Conservation (phyloP, 164 flowering plant genomes). For the Kingdonia uniflora region DNA sequence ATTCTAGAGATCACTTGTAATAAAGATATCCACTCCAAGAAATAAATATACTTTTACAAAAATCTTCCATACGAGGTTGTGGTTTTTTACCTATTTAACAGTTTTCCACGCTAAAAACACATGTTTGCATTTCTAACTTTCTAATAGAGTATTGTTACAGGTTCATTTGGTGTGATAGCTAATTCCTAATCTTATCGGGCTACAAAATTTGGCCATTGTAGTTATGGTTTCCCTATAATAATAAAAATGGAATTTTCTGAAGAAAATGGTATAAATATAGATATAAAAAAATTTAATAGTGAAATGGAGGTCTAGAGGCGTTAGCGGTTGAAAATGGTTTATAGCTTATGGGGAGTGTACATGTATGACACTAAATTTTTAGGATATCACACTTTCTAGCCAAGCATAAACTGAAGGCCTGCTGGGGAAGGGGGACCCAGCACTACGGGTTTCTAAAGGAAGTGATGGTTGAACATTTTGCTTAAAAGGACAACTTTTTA, state of each 20-base stretch:
- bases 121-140: too few relatives aligned
- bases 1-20: too few relatives aligned
- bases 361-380: slow-evolving; percentile 76
- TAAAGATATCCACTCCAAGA: too few relatives aligned
- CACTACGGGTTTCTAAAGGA: slow-evolving; percentile 57
- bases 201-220: too few relatives aligned
- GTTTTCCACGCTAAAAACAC: too few relatives aligned
- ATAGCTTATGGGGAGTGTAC: slow-evolving; percentile 33
- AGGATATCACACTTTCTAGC: slow-evolving; percentile 68
- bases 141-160: too few relatives aligned
- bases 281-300: slow-evolving; percentile 58
- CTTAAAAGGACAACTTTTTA: slow-evolving; percentile 79
- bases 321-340: slow-evolving; percentile 50
- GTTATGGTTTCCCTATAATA: slow-evolving; percentile 85
- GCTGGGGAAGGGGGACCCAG: slow-evolving; percentile 58
- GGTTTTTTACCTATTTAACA: too few relatives aligned
- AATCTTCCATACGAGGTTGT: too few relatives aligned
- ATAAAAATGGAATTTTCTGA: slow-evolving; percentile 80
- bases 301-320: slow-evolving; percentile 90
- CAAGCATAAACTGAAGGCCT: slow-evolving; percentile 62
- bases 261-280: slow-evolving; percentile 63
- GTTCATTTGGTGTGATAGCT: too few relatives aligned
- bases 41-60: too few relatives aligned
- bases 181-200: too few relatives aligned
- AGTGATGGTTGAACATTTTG: slow-evolving; percentile 70